Evolutionary conservation across 768 basidiomycete genomes (phyloP).

Genomic region (Rhizopogon vinicolor): DNA sequence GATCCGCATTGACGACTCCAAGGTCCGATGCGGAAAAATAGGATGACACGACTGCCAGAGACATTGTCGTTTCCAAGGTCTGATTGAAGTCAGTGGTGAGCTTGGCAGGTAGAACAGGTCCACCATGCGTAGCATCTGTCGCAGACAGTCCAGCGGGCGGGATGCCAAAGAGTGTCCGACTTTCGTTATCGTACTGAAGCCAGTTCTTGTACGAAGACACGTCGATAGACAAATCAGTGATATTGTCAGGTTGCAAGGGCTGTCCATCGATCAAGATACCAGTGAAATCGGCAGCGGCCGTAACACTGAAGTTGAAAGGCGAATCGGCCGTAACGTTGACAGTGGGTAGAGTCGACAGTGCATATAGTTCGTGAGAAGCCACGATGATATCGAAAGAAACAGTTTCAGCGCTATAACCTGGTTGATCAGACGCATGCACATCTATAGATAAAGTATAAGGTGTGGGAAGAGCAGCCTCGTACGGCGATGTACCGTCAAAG

Average conservation of each 20-base stretch:
- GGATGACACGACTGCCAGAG: slow-evolving; percentile 64
- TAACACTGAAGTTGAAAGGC: slow-evolving; percentile 46
- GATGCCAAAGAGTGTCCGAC: slow-evolving; percentile 58
- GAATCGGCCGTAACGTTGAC: slow-evolving; percentile 67
- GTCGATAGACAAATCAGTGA: slow-evolving; percentile 56
- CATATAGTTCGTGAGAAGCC: slow-evolving; percentile 63
- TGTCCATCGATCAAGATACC: slow-evolving; percentile 62
- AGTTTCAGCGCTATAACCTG: slow-evolving; percentile 60
- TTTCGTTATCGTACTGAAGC: slow-evolving; percentile 55
- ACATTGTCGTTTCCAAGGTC: slow-evolving; percentile 56
- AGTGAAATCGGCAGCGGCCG: slow-evolving; percentile 53
- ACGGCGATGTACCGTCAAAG: slow-evolving; percentile 74
- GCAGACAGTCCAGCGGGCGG: slow-evolving; percentile 40
- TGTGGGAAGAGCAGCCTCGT: slow-evolving; percentile 30
- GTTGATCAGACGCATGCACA: slow-evolving; percentile 67
- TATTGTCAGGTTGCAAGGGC: slow-evolving; percentile 52
- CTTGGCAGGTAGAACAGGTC: slow-evolving; percentile 49
- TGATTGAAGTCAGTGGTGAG: slow-evolving; percentile 67
- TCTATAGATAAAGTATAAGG: slow-evolving; percentile 45
- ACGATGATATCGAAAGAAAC: slow-evolving; percentile 65
- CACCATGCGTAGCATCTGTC: slow-evolving; percentile 25
- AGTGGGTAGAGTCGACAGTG: slow-evolving; percentile 44
- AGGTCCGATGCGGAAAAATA: slow-evolving; percentile 61
- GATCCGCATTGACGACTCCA: slow-evolving; percentile 50
- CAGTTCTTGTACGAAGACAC: slow-evolving; percentile 49